Evolutionary conservation across 306 rosid species (phyloP).

Genomic region (Prunus mira): DNA sequence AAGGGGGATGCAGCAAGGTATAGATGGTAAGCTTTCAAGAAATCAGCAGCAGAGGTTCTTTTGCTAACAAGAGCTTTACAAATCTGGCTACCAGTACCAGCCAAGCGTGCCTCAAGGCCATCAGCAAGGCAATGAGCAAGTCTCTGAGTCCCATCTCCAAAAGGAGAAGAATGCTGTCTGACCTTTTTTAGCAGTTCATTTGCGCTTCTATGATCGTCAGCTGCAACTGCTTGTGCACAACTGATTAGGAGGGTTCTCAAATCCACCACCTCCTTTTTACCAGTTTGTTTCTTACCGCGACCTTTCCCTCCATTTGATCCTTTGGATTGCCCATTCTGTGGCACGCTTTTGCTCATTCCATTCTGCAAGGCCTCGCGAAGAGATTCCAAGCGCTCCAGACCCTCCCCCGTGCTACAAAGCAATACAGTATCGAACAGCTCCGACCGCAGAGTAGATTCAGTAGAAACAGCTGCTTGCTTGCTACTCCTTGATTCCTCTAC

Average conservation of each 20-base stretch:
- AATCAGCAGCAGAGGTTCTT: conserved; percentile 67
- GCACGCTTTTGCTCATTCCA: conserved; percentile 25
- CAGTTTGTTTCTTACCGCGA: conserved; percentile 63
- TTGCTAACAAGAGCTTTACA: conserved; percentile 74
- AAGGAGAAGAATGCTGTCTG: conserved; percentile 65
- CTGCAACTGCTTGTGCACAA: conserved; percentile 95
- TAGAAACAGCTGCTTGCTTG: conserved; percentile 71
- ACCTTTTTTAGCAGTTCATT: conserved; percentile 67
- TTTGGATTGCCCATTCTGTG: conserved; percentile 48
- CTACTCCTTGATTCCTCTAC: conserved; percentile 64
- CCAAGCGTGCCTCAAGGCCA: conserved; percentile 96
- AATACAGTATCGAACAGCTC: conserved; percentile 56
- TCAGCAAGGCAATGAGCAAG: conserved; percentile 81
- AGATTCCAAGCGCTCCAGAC: conserved; percentile 34
- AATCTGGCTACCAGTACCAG: conserved; percentile 95
- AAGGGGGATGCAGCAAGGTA: conserved; percentile 90
- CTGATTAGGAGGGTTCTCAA: conserved; percentile 73
- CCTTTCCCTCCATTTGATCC: conserved; percentile 48
- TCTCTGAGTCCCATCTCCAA: conserved; percentile 91
- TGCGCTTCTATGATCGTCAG: conserved; percentile 73
- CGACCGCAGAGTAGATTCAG: conserved; percentile 62
- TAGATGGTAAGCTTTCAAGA: conserved; percentile 74
- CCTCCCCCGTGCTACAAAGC: conserved; percentile 56
- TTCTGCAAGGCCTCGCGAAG: conserved; percentile 60
- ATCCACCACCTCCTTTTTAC: conserved; percentile 75